A percentile compares a stretch with the other conserved stretches of the same genome.
phyloP scores from a whole-genome alignment of 495 filamentous ascomycete genomes.

The Achaetomiella virescens region DNA sequence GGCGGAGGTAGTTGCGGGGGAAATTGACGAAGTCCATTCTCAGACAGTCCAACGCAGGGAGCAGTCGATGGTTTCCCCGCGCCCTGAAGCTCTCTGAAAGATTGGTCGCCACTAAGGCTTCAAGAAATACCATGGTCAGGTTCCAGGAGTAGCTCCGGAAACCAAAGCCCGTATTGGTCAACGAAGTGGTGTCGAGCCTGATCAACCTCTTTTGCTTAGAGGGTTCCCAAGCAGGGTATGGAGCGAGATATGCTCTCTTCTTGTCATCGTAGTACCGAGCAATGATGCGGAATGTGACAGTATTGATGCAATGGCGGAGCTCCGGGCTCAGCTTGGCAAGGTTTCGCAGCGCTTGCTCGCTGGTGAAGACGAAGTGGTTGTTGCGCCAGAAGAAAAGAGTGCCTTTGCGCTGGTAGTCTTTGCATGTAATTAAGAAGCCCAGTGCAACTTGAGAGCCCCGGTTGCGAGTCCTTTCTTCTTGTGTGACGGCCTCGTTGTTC shows the following conservation, averaged over 20 bases:
- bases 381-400: conserved; percentile 36
- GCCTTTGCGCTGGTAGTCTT: conserved; percentile 36
- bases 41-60: conserved; percentile 36
- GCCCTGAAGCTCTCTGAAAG: conserved; percentile 23
- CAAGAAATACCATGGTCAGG: conserved; percentile 41
- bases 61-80: conserved; percentile 29
- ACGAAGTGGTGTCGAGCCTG: conserved; percentile 26
- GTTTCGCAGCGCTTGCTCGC: conserved; percentile 33
- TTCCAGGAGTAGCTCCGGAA: conserved; percentile 45
- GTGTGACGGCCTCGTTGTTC: conserved; percentile 27
- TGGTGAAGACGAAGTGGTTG: conserved; percentile 45
- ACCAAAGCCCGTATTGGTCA: conserved; percentile 33
- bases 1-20: conserved; percentile 28
- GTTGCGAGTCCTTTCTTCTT: conserved; percentile 30
- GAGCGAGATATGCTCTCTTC: conserved; percentile 24
- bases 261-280: conserved; percentile 44
- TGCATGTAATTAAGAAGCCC: conserved; percentile 39
- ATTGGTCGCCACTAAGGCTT: conserved; percentile 34
- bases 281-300: conserved; percentile 41
- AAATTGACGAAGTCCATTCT: conserved; percentile 47
- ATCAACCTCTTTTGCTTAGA: conserved; percentile 16
- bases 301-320: conserved; percentile 31
- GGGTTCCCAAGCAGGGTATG: conserved; percentile 6
- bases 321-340: conserved; percentile 30
- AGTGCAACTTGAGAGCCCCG: conserved; percentile 36